Percentiles rank a stretch among this genome's conserved stretches.
Evolutionary conservation across 2,329 filamentous ascomycete genomes (phyloP).

Genomic region (Beauveria australis): DNA sequence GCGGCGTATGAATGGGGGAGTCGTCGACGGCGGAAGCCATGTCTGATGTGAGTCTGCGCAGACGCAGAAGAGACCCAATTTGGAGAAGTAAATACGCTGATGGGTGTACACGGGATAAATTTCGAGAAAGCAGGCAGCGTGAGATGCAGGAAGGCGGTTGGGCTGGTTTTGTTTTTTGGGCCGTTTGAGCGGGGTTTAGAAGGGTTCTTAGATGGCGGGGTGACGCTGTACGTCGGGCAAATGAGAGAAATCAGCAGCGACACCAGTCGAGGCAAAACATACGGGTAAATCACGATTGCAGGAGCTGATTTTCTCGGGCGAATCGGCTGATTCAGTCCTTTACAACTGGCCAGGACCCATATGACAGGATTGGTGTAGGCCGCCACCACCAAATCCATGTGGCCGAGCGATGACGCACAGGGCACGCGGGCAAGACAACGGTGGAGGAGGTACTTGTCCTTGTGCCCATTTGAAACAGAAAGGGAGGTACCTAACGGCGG

Average conservation of each 20-base stretch:
- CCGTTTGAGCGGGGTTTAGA: conserved; percentile 5
- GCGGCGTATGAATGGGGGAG: conserved; percentile 34
- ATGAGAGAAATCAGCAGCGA: background rate
- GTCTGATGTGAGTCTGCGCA: conserved; percentile 15
- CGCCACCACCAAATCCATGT: background rate
- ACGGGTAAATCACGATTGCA: background rate
- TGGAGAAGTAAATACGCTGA: background rate
- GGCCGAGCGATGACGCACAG: conserved; percentile 8
- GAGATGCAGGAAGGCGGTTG: conserved; percentile 1
- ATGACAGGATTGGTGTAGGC: background rate
- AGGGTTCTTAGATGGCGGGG: conserved; percentile 2
- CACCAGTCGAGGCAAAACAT: background rate
- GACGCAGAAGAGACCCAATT: background rate
- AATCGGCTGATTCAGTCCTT: conserved; percentile 8
- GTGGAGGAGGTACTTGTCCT: background rate
- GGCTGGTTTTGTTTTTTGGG: conserved; percentile 6
- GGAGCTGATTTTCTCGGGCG: background rate
- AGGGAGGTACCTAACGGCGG: background rate
- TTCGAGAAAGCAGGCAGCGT: background rate
- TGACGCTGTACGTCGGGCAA: background rate
- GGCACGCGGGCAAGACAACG: conserved; percentile 2
- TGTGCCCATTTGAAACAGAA: background rate
- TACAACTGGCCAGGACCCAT: background rate
- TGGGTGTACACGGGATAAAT: conserved; percentile 5
- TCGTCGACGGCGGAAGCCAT: conserved; percentile 35